Evolutionary conservation across 176 grass and related monocot species (phyloP).

Genomic region (Lolium rigidum): DNA sequence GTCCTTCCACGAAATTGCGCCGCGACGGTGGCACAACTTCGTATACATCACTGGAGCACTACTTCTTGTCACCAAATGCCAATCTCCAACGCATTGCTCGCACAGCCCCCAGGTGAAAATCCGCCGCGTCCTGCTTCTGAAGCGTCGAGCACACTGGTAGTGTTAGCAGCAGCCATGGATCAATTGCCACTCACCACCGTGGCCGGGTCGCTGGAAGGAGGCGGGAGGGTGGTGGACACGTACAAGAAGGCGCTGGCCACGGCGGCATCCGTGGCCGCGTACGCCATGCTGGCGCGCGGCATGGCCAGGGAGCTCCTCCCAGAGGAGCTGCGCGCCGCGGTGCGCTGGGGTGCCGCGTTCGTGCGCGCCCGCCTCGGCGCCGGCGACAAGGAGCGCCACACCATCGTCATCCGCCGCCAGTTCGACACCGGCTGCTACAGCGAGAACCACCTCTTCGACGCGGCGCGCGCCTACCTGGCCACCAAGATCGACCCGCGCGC

Average conservation of each 20-base stretch:
- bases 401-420: constrained; percentile 21
- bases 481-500: constrained; percentile 50
- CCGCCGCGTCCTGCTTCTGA: no score
- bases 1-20: no score
- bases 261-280: constrained; percentile 42
- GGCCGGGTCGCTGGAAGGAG: not conserved
- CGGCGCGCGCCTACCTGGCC: constrained; percentile 44
- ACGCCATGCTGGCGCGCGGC: constrained; percentile 45
- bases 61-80: no score
- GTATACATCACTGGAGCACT: no score
- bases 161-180: no score
- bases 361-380: constrained; percentile 29
- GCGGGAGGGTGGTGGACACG: constrained; percentile 37
- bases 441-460: constrained; percentile 49
- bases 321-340: constrained; percentile 46
- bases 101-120: no score
- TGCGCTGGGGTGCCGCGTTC: constrained; percentile 31
- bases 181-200: no score
- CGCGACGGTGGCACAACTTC: no score
- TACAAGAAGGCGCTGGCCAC: constrained; percentile 55
- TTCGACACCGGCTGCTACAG: not conserved
- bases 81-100: no score
- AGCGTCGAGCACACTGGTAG: no score
- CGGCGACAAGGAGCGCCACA: constrained; percentile 39
- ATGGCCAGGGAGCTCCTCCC: constrained; percentile 57